These are phyloP conservation scores for Furcasterigmium furcatum DNA, from an alignment of 2,329 filamentous ascomycete genomes.

Conservation along the genomic window DNA sequence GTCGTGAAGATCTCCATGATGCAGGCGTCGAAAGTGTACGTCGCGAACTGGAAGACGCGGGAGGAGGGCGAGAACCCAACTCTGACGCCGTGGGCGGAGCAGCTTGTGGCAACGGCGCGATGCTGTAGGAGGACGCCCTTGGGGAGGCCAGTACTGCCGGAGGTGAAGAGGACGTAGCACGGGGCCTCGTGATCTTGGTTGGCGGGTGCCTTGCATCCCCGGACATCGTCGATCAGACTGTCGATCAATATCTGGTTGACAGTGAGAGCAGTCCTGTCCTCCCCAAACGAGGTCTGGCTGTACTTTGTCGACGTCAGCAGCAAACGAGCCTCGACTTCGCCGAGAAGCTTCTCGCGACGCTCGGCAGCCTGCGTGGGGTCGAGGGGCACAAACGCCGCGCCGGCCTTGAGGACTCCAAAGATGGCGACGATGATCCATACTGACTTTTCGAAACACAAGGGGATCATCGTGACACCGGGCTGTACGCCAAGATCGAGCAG, in stretches of 20 bases:
- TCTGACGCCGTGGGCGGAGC: not conserved
- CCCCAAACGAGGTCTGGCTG: too few species aligned
- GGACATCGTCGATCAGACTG: too few species aligned
- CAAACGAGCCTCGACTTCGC: too few species aligned
- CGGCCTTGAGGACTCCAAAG: slow-evolving; percentile 20
- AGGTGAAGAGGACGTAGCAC: slow-evolving; percentile 45
- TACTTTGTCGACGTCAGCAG: too few species aligned
- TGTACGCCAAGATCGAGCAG: not conserved
- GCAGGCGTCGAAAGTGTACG: slow-evolving; percentile 50
- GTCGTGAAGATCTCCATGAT: slow-evolving; percentile 49
- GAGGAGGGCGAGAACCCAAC: slow-evolving; percentile 4
- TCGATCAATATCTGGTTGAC: too few species aligned
- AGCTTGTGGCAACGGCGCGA: slow-evolving; percentile 16
- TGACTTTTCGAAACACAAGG: slow-evolving; percentile 16
- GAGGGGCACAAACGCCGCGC: slow-evolving; percentile 17
- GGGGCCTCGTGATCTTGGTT: not conserved
- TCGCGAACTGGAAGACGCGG: slow-evolving; percentile 37
- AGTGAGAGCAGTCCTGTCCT: too few species aligned
- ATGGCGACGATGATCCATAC: slow-evolving; percentile 13
- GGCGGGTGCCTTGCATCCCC: too few species aligned
- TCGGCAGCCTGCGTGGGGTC: not conserved
- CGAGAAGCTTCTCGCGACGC: not conserved
- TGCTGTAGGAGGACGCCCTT: slow-evolving; percentile 43
- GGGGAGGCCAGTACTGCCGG: slow-evolving; percentile 47
- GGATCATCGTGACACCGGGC: not conserved